Evolutionary conservation across 2,329 filamentous ascomycete species (phyloP), one percentile per base, ranked within the genome.

Genomic region (Trichoderma koningiopsis): DNA sequence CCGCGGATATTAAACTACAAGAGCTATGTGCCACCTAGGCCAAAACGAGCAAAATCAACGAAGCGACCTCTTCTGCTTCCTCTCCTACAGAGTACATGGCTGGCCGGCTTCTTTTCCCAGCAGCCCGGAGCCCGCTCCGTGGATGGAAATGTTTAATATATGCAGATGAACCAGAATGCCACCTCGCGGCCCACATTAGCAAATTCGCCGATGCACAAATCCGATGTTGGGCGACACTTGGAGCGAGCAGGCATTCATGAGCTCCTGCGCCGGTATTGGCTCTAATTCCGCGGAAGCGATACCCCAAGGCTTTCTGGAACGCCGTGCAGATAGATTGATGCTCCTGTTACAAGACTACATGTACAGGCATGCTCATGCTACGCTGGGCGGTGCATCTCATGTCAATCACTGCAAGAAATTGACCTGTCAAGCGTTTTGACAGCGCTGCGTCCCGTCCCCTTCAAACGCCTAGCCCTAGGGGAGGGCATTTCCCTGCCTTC

Each of bases 1-100:
- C 53, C 63, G 63, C 63, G 63, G 53, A 66, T 66, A 66, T 66
- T 66, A 66, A 66, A 40, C 19, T 29, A 19, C 63, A 58, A 49
- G 40, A 43, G 40, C 40, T n/a, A 8, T 19, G n/a, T 37, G 52
- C 37, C 40, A 49, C 31, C 53, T 66, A 66, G 47, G 27, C 63
- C 63, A n/a, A 66, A 66, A 58, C 37, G 19, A 58, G 33, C 22
- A 49, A 35, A 33, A 11, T 5, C 14, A 49, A 53, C 61, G 53
- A 66, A 66, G 63, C 63, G 63, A 66, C 60, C n/a, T 35, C 29
- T 35, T n/a, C 5, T 29, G 58, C 58, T 8, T 37, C 31, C 43
- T 43, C 40, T 10, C 5, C n/a, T 43, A n/a, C 40, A 19, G 19
- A 43, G 40, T 43, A 43, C 6, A 3, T 49, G 14, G 22, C 22